Base-by-base conservation (phyloP, 352 stramenopile genomes). In the Pythium dissimile region DNA sequence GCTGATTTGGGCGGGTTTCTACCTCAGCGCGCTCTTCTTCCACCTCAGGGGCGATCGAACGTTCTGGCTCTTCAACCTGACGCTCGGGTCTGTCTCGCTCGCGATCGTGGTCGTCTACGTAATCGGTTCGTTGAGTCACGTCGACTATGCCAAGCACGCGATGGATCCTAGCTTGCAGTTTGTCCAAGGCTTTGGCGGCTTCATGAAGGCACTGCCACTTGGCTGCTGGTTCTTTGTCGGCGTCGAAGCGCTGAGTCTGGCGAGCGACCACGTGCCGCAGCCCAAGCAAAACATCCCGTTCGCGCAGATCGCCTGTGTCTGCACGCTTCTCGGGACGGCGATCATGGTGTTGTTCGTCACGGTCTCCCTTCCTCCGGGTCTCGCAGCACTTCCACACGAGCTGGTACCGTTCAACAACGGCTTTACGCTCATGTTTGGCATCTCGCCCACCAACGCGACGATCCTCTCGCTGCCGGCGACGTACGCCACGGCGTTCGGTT, bases 21-120 rank as follows among this genome's bases (percentile, higher is more conserved):
- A 61, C 53, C 6, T 61, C 41, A 53, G 27, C 8, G 37, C 34
- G 2, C 8, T 49, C 28, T 51, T 26, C 44, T 21, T 51, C 73
- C 6, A 67, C 71, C 26, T 61, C 61, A 30, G 24, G 31, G 43
- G 21, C 11, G 41, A 39, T 18, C 20, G 53, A 4, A 82, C 71
- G 76, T 53, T 61, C 28, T 61, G 53, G 53, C 74, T 80, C 23
- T 86, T 79, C 31, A 72, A 84, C 4, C 71, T 46, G 11, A 20
- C 2, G 1, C 26, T 30, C 16, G 28, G 21, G n/a, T 16, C 24
- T 27, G 12, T 32, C 18, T 44, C 38, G 15, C 31, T 56, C 47
- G 27, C 8, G 8, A 43, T 64, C 24, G 32, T 64, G 11, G 32
- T 59, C 8, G 31, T 64, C n/a, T 58, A 48, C 28, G 26, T 7